Evolutionary conservation across 2,329 filamentous ascomycete genomes (phyloP), one percentile per base, ranked within the genome.

Genomic region (Sphaerostilbella broomeana): DNA sequence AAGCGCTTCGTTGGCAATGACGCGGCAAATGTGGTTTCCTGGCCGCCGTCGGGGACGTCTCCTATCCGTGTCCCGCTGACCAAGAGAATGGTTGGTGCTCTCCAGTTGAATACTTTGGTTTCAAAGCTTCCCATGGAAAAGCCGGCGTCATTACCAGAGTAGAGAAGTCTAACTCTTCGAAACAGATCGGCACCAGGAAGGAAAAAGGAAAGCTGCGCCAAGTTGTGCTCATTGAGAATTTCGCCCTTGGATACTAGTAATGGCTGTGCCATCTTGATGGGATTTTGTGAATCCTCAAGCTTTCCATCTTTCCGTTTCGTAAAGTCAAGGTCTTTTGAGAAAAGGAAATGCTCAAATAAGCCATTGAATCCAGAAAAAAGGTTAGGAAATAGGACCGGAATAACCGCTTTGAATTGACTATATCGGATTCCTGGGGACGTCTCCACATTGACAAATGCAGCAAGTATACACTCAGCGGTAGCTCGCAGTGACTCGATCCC

Each of bases 81-180:
- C 2, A 88, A 69, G 9, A 88, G 65, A 13, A 88, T 74, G 0
- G 84, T 86, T 0, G 84, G 84, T 0, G 82, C 82, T 28, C 75
- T 70, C 83, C 84, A 88, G 56, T 87, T 84, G 61, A 87, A 84
- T 3, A 86, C 79, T 49, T 79, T 81, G 15, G 79, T 73, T 54
- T 86, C 80, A 47, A 87, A 86, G 40, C 79, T 81, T 16, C 83
- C 81, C 76, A 87, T 82, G 15, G 81, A 85, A 59, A 86, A 88
- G 5, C 84, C 84, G 10, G 81, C 77, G 18, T 77, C 73, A 32
- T 74, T 78, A 5, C 83, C 84, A 2, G 79, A 81, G 54, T 87
- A 88, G 0, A 88, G 65, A 2, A 78, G 69, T 1, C 81, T 74
- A 3, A 87, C 65, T 3, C 76, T 69, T 9, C 77, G 68, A 55